These are phyloP conservation scores for Chaetomium olivaceum DNA, from an alignment of 2,329 filamentous ascomycete genomes.

Conservation along the genomic window DNA sequence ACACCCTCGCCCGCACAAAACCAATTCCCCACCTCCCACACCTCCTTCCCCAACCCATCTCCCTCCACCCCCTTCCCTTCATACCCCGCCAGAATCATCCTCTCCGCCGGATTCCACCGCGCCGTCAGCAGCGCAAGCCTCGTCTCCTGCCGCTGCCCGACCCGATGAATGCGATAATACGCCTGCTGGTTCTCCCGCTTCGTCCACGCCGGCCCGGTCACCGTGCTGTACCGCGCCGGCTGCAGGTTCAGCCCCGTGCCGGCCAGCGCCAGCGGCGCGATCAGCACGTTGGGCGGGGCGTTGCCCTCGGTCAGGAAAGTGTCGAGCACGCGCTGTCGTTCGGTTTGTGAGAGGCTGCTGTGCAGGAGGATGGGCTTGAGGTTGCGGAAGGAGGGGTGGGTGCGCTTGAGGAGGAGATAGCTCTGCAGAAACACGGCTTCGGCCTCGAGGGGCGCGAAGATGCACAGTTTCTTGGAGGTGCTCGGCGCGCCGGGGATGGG, in stretches of 20 bases:
- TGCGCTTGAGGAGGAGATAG: slow-evolving; percentile 19
- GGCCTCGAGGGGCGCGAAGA: slow-evolving; percentile 28
- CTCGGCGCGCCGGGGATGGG: slow-evolving; percentile 19
- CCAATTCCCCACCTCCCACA: slow-evolving; percentile 24
- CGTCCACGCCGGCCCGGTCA: slow-evolving; percentile 29
- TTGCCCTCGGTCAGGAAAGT: slow-evolving; percentile 24
- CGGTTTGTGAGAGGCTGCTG: background rate
- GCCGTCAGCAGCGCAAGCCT: slow-evolving; percentile 22
- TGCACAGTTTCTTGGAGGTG: slow-evolving; percentile 26
- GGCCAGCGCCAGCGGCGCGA: slow-evolving; percentile 24
- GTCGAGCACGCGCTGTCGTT: slow-evolving; percentile 18
- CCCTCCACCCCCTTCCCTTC: slow-evolving; percentile 9
- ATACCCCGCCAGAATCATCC: slow-evolving; percentile 23
- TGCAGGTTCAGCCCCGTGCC: slow-evolving; percentile 33
- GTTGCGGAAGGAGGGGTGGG: background rate
- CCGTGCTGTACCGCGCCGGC: slow-evolving; percentile 25
- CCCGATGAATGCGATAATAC: slow-evolving; percentile 28
- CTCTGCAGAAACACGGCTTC: slow-evolving; percentile 26
- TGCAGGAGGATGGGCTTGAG: slow-evolving; percentile 27
- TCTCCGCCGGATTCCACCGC: slow-evolving; percentile 30
- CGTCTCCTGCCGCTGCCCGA: slow-evolving; percentile 28
- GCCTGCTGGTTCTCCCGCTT: slow-evolving; percentile 31
- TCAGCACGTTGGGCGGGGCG: slow-evolving; percentile 29
- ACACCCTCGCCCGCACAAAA: background rate
- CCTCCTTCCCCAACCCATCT: background rate